A percentile compares a stretch with the other conserved stretches of the same genome.
Conservation (phyloP, 352 stramenopile species). For the Salisapilia sapeloensis region DNA sequence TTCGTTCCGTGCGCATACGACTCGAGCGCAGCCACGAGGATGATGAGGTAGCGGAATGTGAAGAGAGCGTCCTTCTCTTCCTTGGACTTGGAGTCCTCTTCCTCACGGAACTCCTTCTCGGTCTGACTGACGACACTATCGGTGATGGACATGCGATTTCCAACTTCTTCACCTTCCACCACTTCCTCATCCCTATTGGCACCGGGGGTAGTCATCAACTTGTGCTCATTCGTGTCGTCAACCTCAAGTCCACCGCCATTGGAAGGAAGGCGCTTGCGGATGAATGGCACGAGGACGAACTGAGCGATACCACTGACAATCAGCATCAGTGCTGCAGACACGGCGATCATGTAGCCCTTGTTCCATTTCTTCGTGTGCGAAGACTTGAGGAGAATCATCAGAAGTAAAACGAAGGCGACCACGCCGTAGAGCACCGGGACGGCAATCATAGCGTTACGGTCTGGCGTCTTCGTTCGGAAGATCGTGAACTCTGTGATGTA, state of each 20-base stretch:
- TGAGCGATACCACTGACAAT: constrained; percentile 3
- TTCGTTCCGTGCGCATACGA: constrained; percentile 70
- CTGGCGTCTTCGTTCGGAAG: constrained; percentile 14
- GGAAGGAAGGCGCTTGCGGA: constrained; percentile 7
- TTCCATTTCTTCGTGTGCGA: constrained; percentile 4
- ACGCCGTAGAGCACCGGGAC: constrained; percentile 28
- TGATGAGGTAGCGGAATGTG: constrained; percentile 40
- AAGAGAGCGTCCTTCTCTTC: constrained; percentile 21
- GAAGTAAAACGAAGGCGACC: constrained; percentile 20
- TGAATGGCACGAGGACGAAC: constrained; percentile 9
- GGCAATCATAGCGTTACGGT: constrained; percentile 12
- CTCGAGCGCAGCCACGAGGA: constrained; percentile 51
- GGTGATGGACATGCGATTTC: too few relatives aligned
- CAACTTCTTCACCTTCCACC: too few relatives aligned
- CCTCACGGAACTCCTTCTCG: constrained; percentile 5
- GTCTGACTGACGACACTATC: too few relatives aligned
- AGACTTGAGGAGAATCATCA: constrained; percentile 32
- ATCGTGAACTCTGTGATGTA: constrained; percentile 17
- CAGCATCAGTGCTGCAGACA: neutral
- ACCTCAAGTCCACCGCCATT: too few relatives aligned
- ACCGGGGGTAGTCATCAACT: too few relatives aligned
- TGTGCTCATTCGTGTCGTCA: too few relatives aligned
- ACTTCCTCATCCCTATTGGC: too few relatives aligned
- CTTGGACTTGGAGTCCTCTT: constrained; percentile 9
- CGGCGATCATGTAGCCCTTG: constrained; percentile 3